Evolutionary conservation across 495 filamentous ascomycete species (phyloP).

Genomic region (Podospora comata): DNA sequence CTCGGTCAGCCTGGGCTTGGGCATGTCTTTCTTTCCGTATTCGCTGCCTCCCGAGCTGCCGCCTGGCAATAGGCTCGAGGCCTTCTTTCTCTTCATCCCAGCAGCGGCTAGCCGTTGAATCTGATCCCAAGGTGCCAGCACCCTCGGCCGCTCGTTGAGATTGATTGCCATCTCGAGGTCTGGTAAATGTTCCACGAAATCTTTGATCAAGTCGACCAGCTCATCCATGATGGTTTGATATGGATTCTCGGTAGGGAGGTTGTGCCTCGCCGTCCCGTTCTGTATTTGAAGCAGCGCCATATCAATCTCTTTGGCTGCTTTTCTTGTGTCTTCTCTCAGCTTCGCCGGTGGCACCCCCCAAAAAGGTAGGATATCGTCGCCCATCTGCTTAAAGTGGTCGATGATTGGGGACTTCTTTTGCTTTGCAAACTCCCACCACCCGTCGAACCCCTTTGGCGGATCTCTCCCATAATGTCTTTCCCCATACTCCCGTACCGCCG

Average conservation of each 20-base stretch:
- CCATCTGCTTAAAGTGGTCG: slow-evolving; percentile 74
- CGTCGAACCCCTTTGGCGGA: slow-evolving; percentile 63
- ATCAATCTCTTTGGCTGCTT: slow-evolving; percentile 38
- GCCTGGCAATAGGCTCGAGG: neutral
- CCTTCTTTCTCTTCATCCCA: slow-evolving; percentile 31
- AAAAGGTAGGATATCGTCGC: slow-evolving; percentile 67
- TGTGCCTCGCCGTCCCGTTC: slow-evolving; percentile 48
- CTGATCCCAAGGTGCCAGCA: slow-evolving; percentile 67
- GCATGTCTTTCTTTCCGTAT: slow-evolving; percentile 9
- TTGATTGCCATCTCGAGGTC: slow-evolving; percentile 83
- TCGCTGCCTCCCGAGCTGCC: neutral
- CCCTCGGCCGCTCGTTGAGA: slow-evolving; percentile 70
- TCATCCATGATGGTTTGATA: slow-evolving; percentile 58
- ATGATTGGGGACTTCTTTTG: slow-evolving; percentile 61
- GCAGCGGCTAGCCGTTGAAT: slow-evolving; percentile 39
- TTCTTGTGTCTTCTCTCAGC: slow-evolving; percentile 48
- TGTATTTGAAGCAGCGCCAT: slow-evolving; percentile 44
- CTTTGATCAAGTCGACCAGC: slow-evolving; percentile 61
- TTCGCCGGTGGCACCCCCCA: slow-evolving; percentile 63
- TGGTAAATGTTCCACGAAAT: slow-evolving; percentile 67
- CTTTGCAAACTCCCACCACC: slow-evolving; percentile 72
- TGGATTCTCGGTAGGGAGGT: slow-evolving; percentile 40
- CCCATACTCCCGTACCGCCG: slow-evolving; percentile 58
- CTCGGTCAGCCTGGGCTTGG: slow-evolving; percentile 6
- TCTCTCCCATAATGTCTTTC: slow-evolving; percentile 52